These are phyloP conservation scores for Spirogloea muscicola DNA, from an alignment of 139 green algal genomes.

Conservation along the genomic window DNA sequence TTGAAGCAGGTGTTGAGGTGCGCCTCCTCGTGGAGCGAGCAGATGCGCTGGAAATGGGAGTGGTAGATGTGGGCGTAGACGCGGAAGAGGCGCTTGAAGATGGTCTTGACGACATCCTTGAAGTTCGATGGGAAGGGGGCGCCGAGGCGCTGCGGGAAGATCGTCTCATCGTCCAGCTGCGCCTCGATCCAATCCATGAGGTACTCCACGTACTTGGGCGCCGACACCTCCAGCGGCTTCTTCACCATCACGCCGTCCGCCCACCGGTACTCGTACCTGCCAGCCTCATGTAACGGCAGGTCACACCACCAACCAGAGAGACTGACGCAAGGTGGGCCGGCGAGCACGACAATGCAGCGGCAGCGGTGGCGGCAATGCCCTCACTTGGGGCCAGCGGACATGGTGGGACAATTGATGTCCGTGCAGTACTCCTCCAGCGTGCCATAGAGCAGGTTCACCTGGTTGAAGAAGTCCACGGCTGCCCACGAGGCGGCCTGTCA, in stretches of 20 bases:
- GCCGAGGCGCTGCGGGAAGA: slow-evolving; percentile 85
- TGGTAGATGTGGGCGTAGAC: slow-evolving; percentile 99
- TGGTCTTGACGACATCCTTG: slow-evolving; percentile 74
- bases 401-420: slow-evolving; percentile 78
- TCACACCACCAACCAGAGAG: too few species aligned
- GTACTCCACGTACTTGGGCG: slow-evolving; percentile 91
- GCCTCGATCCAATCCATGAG: slow-evolving; percentile 96
- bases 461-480: slow-evolving; percentile 93
- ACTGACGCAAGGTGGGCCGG: not conserved
- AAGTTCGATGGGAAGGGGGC: slow-evolving; percentile 85
- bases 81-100: slow-evolving; percentile 96
- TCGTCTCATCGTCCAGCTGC: slow-evolving; percentile 82
- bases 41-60: slow-evolving; percentile 85
- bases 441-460: slow-evolving; percentile 85
- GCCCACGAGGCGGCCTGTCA: too few species aligned
- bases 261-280: slow-evolving; percentile 94
- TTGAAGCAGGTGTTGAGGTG: slow-evolving; percentile 99
- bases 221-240: slow-evolving; percentile 85
- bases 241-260: slow-evolving; percentile 91
- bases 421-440: slow-evolving; percentile 94
- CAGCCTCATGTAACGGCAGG: too few species aligned
- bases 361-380: not conserved
- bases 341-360: not conserved
- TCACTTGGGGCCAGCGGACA: slow-evolving; percentile 86
- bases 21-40: slow-evolving; percentile 65